Percentiles rank a stretch among this genome's conserved stretches.
phyloP scores from a whole-genome alignment of 2,329 filamentous ascomycete species.

The Epichloe typhina region DNA sequence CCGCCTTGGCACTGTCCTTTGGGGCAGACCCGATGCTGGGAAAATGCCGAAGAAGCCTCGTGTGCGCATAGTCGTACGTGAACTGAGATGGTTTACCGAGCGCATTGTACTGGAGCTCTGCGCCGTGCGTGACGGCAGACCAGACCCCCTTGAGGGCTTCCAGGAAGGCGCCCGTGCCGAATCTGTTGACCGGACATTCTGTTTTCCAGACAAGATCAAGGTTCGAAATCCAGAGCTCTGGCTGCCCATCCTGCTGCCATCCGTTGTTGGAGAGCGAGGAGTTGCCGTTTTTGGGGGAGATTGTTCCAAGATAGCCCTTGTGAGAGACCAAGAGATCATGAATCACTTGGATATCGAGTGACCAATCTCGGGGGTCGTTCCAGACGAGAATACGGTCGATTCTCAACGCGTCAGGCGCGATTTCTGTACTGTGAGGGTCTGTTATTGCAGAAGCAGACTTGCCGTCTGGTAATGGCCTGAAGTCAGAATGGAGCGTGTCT shows the following conservation, averaged over 20 bases:
- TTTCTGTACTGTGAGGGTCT: conserved; percentile 22
- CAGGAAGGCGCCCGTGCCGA: conserved; percentile 86
- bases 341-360: conserved; percentile 74
- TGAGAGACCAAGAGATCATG: conserved; percentile 70
- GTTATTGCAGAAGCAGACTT: conserved; percentile 18
- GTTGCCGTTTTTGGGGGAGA: conserved; percentile 64
- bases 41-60: conserved; percentile 48
- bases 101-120: conserved; percentile 46
- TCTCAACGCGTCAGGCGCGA: conserved; percentile 40
- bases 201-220: conserved; percentile 84
- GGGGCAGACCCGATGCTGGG: conserved; percentile 13
- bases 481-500: conserved; percentile 17
- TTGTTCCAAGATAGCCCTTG: conserved; percentile 67
- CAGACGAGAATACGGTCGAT: conserved; percentile 89
- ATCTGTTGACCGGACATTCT: conserved; percentile 67
- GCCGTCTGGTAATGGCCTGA: conserved; percentile 19
- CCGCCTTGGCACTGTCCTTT: conserved; percentile 11
- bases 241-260: conserved; percentile 75
- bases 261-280: conserved; percentile 52
- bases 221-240: conserved; percentile 76
- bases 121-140: conserved; percentile 53
- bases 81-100: conserved; percentile 71
- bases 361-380: conserved; percentile 97
- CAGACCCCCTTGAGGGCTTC: conserved; percentile 67
- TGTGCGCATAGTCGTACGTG: conserved; percentile 71